Evolutionary conservation across 352 stramenopile species (phyloP).

Genomic region (Phytophthora macrochlamydospora): DNA sequence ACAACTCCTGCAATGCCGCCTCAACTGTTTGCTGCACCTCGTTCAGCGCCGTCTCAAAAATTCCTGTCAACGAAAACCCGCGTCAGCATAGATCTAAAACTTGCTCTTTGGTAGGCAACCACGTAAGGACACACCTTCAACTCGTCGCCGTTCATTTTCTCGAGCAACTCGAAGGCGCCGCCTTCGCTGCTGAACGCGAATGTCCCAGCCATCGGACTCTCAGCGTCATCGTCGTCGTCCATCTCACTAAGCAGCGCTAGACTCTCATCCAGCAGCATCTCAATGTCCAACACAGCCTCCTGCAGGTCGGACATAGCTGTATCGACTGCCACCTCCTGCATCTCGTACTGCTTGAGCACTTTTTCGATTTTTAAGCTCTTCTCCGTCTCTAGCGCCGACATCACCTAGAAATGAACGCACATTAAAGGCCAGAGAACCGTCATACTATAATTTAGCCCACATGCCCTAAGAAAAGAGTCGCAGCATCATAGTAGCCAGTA

Average conservation of each 20-base stretch:
- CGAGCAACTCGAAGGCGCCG: slow-evolving; percentile 64
- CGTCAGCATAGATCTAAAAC: neutral
- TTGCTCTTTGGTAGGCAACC: neutral
- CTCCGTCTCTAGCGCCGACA: slow-evolving; percentile 24
- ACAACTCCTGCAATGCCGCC: slow-evolving; percentile 62
- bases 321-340: slow-evolving; percentile 35
- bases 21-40: slow-evolving; percentile 63
- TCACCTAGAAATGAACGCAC: slow-evolving; percentile 21
- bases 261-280: slow-evolving; percentile 59
- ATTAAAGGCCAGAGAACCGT: neutral
- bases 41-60: slow-evolving; percentile 77
- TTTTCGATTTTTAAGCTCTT: slow-evolving; percentile 62
- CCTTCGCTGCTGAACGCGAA: slow-evolving; percentile 68
- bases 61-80: slow-evolving; percentile 32
- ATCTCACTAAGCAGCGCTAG: slow-evolving; percentile 39
- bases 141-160: slow-evolving; percentile 73
- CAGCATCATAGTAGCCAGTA: neutral
- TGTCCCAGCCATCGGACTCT: slow-evolving; percentile 50
- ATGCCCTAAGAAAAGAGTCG: too few species aligned
- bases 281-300: slow-evolving; percentile 51
- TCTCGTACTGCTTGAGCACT: slow-evolving; percentile 70
- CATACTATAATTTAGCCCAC: too few species aligned
- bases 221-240: slow-evolving; percentile 31
- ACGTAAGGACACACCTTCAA: slow-evolving; percentile 49
- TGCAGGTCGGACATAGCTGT: slow-evolving; percentile 21